Evolutionary conservation across 1,284 basidiomycete genomes (phyloP).

Genomic region (Inonotus obliquus): DNA sequence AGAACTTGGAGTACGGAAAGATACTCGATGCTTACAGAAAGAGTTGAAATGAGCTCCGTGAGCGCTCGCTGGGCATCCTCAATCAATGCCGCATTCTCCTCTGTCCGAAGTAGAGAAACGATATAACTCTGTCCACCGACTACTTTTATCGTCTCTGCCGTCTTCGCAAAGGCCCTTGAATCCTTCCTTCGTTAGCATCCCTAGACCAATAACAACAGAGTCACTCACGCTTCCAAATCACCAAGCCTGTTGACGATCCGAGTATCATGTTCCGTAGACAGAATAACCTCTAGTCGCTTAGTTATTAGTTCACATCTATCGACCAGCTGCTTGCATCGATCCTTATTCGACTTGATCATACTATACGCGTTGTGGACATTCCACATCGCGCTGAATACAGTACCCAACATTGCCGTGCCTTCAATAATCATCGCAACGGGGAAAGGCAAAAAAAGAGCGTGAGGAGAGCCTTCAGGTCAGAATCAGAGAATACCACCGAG

Average conservation of each 20-base stretch:
- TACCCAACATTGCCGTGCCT: slow-evolving; percentile 16
- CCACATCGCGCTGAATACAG: slow-evolving; percentile 21
- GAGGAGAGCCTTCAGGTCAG: neutral
- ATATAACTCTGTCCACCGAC: slow-evolving; percentile 24
- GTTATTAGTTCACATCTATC: slow-evolving; percentile 23
- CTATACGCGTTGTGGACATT: slow-evolving; percentile 23
- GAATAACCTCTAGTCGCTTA: slow-evolving; percentile 21
- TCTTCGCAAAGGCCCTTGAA: slow-evolving; percentile 21
- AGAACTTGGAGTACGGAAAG: neutral
- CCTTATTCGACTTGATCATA: slow-evolving; percentile 24
- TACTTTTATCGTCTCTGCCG: slow-evolving; percentile 20
- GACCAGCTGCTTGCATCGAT: slow-evolving; percentile 23
- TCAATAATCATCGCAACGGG: slow-evolving; percentile 1
- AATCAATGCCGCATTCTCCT: slow-evolving; percentile 22
- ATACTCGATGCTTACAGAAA: slow-evolving; percentile 18
- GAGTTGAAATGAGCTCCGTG: slow-evolving; percentile 21
- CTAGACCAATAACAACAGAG: neutral
- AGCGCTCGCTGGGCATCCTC: slow-evolving; percentile 23
- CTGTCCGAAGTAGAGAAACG: slow-evolving; percentile 20
- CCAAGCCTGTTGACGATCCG: slow-evolving; percentile 15
- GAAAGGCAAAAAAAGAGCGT: neutral
- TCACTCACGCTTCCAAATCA: slow-evolving; percentile 21
- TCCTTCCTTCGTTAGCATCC: neutral
- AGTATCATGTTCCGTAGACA: slow-evolving; percentile 11
- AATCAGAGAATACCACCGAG: neutral